phyloP scores from a whole-genome alignment of 169 alveolate genomes.

The Plasmodium yoelii region DNA sequence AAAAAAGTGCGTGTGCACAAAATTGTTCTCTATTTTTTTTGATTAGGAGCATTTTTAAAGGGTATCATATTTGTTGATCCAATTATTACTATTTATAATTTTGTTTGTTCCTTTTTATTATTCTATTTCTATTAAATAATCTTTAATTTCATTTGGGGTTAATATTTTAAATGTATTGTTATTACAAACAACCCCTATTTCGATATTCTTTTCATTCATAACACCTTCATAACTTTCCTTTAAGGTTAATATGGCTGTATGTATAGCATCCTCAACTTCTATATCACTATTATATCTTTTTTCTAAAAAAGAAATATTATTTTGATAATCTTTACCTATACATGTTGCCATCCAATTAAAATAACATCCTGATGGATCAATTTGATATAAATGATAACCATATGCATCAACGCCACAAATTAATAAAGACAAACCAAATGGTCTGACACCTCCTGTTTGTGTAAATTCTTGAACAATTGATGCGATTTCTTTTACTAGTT shows the following conservation, averaged over 20 bases:
- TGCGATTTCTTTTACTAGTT: conserved; percentile 96
- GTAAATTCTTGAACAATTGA: conserved; percentile 98
- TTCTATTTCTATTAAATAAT: conserved; percentile 94
- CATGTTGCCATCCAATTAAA: conserved; percentile 99
- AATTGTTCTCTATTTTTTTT: no score
- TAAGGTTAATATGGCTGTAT: conserved; percentile 93
- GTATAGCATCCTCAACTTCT: conserved; percentile 97
- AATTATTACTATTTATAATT: no score
- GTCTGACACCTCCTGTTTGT: conserved; percentile 99
- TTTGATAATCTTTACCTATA: conserved; percentile 96
- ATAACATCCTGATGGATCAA: conserved; percentile 99
- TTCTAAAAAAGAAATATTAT: conserved; percentile 97
- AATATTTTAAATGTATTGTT: conserved; percentile 90
- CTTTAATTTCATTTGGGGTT: conserved; percentile 91
- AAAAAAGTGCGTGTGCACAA: no score
- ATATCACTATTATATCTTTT: conserved; percentile 95
- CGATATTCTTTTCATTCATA: conserved; percentile 96
- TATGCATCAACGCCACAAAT: conserved; percentile 87
- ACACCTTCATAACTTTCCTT: conserved; percentile 98
- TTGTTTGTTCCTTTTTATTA: conserved; percentile 10
- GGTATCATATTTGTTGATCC: no score
- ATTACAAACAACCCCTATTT: conserved; percentile 95
- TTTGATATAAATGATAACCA: conserved; percentile 93
- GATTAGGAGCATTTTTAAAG: no score
- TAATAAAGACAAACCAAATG: conserved; percentile 98